Evolutionary conservation across 345 rosid species (phyloP).

Genomic region (Anastatica hierochuntica): DNA sequence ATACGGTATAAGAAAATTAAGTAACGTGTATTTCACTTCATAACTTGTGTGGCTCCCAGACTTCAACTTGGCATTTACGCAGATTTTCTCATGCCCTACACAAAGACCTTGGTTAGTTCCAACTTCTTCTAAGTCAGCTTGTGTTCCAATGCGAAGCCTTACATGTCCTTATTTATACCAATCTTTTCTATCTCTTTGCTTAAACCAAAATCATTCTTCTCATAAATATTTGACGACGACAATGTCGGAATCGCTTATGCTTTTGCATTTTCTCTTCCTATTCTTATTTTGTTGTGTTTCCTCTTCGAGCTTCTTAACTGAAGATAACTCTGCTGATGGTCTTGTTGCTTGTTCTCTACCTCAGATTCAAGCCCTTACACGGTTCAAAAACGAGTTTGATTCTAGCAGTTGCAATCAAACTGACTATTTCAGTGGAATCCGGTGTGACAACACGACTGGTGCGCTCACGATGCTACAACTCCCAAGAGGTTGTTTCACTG

Average conservation of each 20-base stretch:
- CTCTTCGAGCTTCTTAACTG: neutral
- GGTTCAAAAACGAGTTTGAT: conserved; percentile 15
- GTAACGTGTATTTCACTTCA: no score
- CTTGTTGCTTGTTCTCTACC: neutral
- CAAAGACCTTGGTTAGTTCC: no score
- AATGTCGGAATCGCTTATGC: neutral
- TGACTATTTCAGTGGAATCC: conserved; percentile 1
- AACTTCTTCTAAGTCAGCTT: neutral
- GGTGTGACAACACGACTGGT: conserved; percentile 10
- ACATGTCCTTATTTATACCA: neutral
- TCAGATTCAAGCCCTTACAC: conserved; percentile 5
- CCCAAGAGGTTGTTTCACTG: neutral
- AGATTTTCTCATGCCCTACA: no score
- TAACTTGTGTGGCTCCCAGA: no score
- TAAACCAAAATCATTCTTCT: neutral
- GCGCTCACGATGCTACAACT: conserved; percentile 5
- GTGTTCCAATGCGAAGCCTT: neutral
- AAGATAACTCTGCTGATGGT: neutral
- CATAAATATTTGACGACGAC: neutral
- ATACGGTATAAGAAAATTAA: no score
- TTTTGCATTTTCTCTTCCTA: neutral
- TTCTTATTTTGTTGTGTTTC: neutral
- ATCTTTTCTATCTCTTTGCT: neutral
- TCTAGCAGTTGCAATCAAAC: neutral
- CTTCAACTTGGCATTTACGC: no score